These are phyloP conservation scores for Trapa incisa DNA, from an alignment of 345 rosid genomes.

Conservation along the genomic window DNA sequence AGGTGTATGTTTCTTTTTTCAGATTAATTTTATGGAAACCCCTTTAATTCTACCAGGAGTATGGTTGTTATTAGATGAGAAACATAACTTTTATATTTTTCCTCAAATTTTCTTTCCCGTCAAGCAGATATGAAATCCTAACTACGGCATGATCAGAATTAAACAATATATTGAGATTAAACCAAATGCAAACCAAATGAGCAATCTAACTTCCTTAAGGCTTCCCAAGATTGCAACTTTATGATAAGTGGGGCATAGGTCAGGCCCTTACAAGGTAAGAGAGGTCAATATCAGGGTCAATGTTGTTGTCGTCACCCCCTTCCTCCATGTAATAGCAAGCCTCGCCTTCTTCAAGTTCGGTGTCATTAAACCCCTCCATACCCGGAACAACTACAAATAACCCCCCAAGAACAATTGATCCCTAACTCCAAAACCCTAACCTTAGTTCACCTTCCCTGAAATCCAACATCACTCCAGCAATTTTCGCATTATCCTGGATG, in stretches of 20 bases:
- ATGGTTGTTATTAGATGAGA: no score
- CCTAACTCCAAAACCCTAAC: slow-evolving; percentile 16
- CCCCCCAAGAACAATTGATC: slow-evolving; percentile 1
- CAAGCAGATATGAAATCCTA: not conserved
- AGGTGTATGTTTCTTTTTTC: no score
- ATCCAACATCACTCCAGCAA: slow-evolving; percentile 37
- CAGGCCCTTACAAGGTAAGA: slow-evolving; percentile 63
- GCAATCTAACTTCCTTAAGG: not conserved
- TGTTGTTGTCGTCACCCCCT: slow-evolving; percentile 17
- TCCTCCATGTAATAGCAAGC: slow-evolving; percentile 26
- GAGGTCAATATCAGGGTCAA: slow-evolving; percentile 51
- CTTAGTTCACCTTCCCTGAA: slow-evolving; percentile 34
- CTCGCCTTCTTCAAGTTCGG: slow-evolving; percentile 74
- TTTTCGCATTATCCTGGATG: not conserved
- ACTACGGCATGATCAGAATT: not conserved
- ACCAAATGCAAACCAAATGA: not conserved
- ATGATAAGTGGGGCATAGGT: slow-evolving; percentile 7
- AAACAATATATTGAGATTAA: not conserved
- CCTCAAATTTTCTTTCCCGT: not conserved
- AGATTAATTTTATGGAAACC: no score
- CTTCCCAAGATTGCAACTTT: slow-evolving; percentile 5
- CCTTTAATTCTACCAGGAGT: no score
- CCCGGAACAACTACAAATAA: not conserved
- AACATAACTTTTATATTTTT: not conserved
- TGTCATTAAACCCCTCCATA: slow-evolving; percentile 36